Base-by-base conservation (phyloP, 805 yeast genomes). In the Yarrowia alimentaria region DNA sequence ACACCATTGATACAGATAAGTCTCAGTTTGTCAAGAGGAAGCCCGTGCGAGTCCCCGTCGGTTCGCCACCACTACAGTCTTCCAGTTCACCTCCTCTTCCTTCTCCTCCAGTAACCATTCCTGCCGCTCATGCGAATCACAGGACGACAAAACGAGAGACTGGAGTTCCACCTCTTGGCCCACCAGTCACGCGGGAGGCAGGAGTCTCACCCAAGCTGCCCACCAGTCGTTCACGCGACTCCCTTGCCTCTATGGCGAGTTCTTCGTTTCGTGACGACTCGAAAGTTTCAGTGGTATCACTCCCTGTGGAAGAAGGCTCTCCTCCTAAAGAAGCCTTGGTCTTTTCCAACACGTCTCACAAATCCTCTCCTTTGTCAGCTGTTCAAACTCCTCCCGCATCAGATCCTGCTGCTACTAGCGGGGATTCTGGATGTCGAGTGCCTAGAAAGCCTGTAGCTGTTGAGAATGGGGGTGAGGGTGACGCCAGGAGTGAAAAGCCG, bases 371-470 rank as follows among this genome's bases (percentile, higher is more conserved):
- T 30, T 9, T 43, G 21, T 30, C 30, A 19, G 37, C 50, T n/a
- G 50, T 43, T 10, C 50, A 43, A 12, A 43, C 50, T 30, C 50
- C 50, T n/a, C 35, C 35, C 37, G 16, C 50, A 30, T 31, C 50
- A 31, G 37, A 43, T 43, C 6, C 50, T 43, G 29, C 37, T 14
- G 10, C 21, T 37, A 29, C n/a, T 30, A 16, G 48, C 14, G 6
- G 13, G 30, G n/a, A n/a, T n/a, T n/a, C n/a, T n/a, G n/a, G n/a
- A n/a, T n/a, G n/a, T n/a, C n/a, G n/a, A n/a, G 50, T 43, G 28
- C 37, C 50, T 28, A 37, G 50, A 5, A 43, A 43, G 30, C 50
- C 50, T 8, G 50, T 43, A 17, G 37, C 30, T 2, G 34, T 16
- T 4, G 40, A 21, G 5, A 21, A 21, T 11, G 8, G 11, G 28